Base-by-base conservation (phyloP, 352 stramenopile genomes). In the Phytophthora quininea region DNA sequence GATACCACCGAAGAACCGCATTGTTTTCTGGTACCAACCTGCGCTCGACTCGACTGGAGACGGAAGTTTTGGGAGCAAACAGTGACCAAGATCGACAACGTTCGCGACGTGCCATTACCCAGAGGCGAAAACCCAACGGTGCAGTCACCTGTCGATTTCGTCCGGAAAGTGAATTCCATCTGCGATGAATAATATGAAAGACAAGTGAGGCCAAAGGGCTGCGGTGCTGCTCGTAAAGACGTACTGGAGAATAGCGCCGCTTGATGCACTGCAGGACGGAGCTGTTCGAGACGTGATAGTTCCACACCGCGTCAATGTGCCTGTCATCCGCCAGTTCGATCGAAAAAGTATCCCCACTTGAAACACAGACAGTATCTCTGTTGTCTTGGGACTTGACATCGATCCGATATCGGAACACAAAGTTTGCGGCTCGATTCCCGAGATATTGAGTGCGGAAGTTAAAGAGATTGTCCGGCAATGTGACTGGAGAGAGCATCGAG, bases 231-330 rank as follows among this genome's bases (percentile, higher is more conserved):
- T 62, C 4, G 35, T 11, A 40, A 45, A 32, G 10, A 59, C 59
- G 43, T 59, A 69, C 65, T 3, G 65, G 59, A 31, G 65, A 68
- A n/a, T 58, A 57, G n/a, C 15, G 65, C n/a, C 58, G 53, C 27
- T 61, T 54, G 9, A 50, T 27, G 31, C 60, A 62, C 3, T 11
- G 7, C 32, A 67, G 33, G 19, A 58, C 27, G 38, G 24, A 38
- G 27, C 12, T 37, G 24, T 15, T 62, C 43, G 51, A 51, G 24
- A 50, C n/a, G 10, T 35, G 37, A 42, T 48, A 64, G 29, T 24
- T 67, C 60, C 40, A 67, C 8, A 56, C 43, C 7, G n/a, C 45
- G 49, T 58, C 38, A 42, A 57, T 38, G 54, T 4, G 12, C 15
- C 35, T n/a, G 42, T 19, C 35, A 6, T 24, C 52, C 4, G 24